A percentile compares a stretch with the other conserved stretches of the same genome.
These are phyloP conservation scores for Microbotryum intermedium DNA, from an alignment of 1,284 basidiomycete species.

Conservation along the genomic window DNA sequence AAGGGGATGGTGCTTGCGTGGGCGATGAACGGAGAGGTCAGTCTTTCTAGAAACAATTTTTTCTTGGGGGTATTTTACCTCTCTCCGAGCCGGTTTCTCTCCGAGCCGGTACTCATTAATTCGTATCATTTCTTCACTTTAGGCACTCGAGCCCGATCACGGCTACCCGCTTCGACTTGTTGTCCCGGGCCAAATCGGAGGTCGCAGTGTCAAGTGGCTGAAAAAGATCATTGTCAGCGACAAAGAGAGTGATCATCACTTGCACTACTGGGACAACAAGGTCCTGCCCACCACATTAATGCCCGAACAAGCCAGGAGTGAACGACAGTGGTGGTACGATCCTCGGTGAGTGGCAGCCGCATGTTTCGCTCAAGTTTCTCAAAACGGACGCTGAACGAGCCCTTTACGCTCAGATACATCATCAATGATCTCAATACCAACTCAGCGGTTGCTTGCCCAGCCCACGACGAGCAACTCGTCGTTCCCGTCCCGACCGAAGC, in stretches of 20 bases:
- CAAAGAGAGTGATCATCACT: conserved; percentile 51
- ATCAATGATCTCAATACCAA: conserved; percentile 56
- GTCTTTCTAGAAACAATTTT: conserved; percentile 12
- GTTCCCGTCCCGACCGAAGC: conserved; percentile 20
- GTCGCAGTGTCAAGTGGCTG: conserved; percentile 50
- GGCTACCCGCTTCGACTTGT: conserved; percentile 57
- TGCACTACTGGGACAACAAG: conserved; percentile 53
- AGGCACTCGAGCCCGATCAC: conserved; percentile 50
- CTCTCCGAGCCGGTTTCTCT: too few relatives aligned
- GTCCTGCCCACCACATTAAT: conserved; percentile 52
- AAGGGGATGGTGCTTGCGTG: conserved; percentile 56
- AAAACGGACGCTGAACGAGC: not conserved
- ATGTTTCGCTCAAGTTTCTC: conserved; percentile 28
- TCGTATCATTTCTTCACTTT: not conserved
- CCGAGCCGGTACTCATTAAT: too few relatives aligned
- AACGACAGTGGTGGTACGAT: conserved; percentile 58
- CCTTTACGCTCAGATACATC: conserved; percentile 12
- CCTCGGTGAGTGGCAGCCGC: conserved; percentile 42
- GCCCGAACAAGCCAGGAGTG: conserved; percentile 51
- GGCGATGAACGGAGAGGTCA: conserved; percentile 51
- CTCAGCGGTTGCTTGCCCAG: conserved; percentile 53
- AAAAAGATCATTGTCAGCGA: conserved; percentile 51
- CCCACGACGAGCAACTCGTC: conserved; percentile 49
- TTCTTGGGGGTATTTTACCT: too few relatives aligned
- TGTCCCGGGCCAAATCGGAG: conserved; percentile 39